These are phyloP conservation scores for Coccomyxa sp. DNA, from an alignment of 139 green algal species.

Conservation along the genomic window DNA sequence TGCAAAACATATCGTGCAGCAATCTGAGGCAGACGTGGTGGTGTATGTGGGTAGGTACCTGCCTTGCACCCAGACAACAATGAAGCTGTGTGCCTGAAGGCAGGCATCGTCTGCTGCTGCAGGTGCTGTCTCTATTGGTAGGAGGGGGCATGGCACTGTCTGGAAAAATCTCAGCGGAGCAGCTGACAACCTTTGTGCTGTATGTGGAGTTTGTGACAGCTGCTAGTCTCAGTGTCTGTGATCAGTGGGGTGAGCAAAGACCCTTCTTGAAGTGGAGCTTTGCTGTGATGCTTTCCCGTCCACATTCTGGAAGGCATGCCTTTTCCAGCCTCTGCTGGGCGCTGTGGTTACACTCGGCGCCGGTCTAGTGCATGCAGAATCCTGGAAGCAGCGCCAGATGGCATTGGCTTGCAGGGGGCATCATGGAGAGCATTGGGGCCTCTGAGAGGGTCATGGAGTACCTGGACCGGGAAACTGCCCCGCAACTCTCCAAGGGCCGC, in stretches of 20 bases:
- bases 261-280: no score
- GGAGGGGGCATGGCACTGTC: conserved; percentile 50
- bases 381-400: no score
- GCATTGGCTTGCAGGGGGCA: no score
- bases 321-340: no score
- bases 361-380: no score
- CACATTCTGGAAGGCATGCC: no score
- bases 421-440: conserved; percentile 67
- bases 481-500: conserved; percentile 45
- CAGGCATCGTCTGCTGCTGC: no score
- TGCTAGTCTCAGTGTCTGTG: conserved; percentile 64
- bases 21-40: neutral
- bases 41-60: neutral
- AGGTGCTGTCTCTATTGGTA: conserved; percentile 50
- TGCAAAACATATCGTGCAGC: no score
- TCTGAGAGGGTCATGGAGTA: conserved; percentile 65
- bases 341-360: no score
- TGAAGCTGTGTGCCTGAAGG: neutral
- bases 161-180: conserved; percentile 48
- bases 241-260: conserved; percentile 86
- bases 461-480: conserved; percentile 44
- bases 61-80: no score
- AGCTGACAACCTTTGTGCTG: conserved; percentile 74
- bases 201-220: conserved; percentile 77
- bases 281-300: no score